Percentiles rank a stretch among this genome's conserved stretches.
phyloP scores from a whole-genome alignment of 2,329 filamentous ascomycete species.

The Ophiostoma quercus region DNA sequence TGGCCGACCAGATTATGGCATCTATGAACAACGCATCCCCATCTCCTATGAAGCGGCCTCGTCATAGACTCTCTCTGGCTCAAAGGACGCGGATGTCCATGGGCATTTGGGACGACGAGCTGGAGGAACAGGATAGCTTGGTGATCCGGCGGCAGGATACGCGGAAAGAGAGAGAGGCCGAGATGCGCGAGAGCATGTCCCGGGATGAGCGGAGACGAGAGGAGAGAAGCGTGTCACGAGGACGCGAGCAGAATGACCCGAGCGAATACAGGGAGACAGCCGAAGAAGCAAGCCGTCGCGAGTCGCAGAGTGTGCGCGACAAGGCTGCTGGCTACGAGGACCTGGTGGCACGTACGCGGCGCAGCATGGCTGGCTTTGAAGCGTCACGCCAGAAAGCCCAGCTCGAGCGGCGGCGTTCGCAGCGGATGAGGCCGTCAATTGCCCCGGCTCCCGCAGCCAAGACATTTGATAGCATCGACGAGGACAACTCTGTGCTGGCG shows the following conservation, averaged over 20 bases:
- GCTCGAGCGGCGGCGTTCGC: constrained; percentile 49
- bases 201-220: constrained; percentile 29
- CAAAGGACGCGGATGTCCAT: constrained; percentile 81
- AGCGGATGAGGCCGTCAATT: constrained; percentile 35
- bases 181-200: constrained; percentile 22
- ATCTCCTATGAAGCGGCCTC: constrained; percentile 51
- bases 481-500: constrained; percentile 46
- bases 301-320: neutral
- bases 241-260: constrained; percentile 5
- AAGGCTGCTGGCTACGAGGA: constrained; percentile 39
- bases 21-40: constrained; percentile 52
- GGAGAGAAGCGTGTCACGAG: neutral
- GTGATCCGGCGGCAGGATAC: constrained; percentile 20
- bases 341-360: constrained; percentile 53
- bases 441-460: constrained; percentile 29
- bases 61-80: constrained; percentile 59
- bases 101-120: constrained; percentile 45
- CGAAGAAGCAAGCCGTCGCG: neutral
- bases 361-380: constrained; percentile 59
- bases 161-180: neutral
- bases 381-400: constrained; percentile 57
- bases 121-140: constrained; percentile 18
- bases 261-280: constrained; percentile 19
- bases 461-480: constrained; percentile 38
- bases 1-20: constrained; percentile 53